Evolutionary conservation across 306 rosid species (phyloP).

Genomic region (Mimosa pudica): DNA sequence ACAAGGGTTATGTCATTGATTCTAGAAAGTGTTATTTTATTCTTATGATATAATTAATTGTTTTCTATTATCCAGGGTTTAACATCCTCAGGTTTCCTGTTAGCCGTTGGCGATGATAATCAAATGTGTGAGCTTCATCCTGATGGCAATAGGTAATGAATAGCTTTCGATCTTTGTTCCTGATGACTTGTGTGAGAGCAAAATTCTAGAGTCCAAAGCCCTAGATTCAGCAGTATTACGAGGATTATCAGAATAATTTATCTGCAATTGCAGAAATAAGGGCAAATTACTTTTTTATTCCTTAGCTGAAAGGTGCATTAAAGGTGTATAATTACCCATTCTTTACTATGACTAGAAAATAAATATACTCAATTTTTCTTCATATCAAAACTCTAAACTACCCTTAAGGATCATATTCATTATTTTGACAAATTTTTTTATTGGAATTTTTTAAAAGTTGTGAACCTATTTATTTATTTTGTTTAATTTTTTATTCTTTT

Average conservation of each 20-base stretch:
- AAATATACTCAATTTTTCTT: neutral
- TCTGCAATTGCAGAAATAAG: neutral
- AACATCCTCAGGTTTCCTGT: constrained; percentile 38
- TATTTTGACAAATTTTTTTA: neutral
- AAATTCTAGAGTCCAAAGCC: neutral
- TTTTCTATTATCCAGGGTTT: constrained; percentile 40
- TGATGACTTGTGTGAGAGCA: neutral
- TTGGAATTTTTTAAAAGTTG: too few species aligned
- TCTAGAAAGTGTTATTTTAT: neutral
- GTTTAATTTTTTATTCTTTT: neutral
- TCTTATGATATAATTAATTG: constrained; percentile 4
- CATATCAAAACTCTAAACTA: neutral
- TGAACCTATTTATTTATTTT: neutral
- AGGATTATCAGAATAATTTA: neutral
- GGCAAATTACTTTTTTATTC: neutral
- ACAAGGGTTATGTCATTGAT: constrained; percentile 6
- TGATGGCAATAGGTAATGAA: constrained; percentile 78
- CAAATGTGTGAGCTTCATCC: constrained; percentile 77
- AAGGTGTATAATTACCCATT: neutral
- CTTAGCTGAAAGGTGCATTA: neutral
- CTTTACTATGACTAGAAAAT: neutral
- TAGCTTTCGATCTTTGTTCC: neutral
- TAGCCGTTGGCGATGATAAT: constrained; percentile 68
- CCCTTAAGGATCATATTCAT: neutral
- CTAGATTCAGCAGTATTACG: neutral